Evolutionary conservation across 2,329 filamentous ascomycete species (phyloP).

Genomic region (Calonectria hongkongensis): DNA sequence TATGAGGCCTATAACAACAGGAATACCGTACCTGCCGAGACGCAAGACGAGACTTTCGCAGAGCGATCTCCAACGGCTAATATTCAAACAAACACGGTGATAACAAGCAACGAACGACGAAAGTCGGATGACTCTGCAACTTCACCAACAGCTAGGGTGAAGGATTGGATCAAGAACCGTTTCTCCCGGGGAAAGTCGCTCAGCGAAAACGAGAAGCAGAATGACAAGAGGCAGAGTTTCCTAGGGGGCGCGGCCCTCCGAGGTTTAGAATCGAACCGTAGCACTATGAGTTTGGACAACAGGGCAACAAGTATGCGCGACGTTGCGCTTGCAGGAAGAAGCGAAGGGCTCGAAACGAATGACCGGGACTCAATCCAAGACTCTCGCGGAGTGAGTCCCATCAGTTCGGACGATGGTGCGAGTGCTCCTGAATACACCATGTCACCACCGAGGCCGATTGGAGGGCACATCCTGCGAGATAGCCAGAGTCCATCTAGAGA

Average conservation of each 20-base stretch:
- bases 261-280: slow-evolving; percentile 65
- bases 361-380: slow-evolving; percentile 50
- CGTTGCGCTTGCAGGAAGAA: slow-evolving; percentile 66
- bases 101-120: slow-evolving; percentile 43
- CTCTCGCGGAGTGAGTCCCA: slow-evolving; percentile 61
- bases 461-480: slow-evolving; percentile 58
- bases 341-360: slow-evolving; percentile 49
- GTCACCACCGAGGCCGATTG: slow-evolving; percentile 62
- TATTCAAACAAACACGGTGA: slow-evolving; percentile 45
- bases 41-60: slow-evolving; percentile 21
- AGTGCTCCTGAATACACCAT: slow-evolving; percentile 53
- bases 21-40: slow-evolving; percentile 40
- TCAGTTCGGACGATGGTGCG: slow-evolving; percentile 56
- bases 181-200: slow-evolving; percentile 67
- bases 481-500: slow-evolving; percentile 73
- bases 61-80: slow-evolving; percentile 26
- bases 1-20: slow-evolving; percentile 41
- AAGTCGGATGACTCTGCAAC: slow-evolving; percentile 49
- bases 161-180: slow-evolving; percentile 73
- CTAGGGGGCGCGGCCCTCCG: slow-evolving; percentile 71
- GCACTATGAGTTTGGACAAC: slow-evolving; percentile 65
- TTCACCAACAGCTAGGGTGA: slow-evolving; percentile 66
- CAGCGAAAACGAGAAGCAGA: slow-evolving; percentile 61
- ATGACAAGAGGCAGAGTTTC: slow-evolving; percentile 64
- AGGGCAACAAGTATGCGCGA: slow-evolving; percentile 67